phyloP scores from a whole-genome alignment of 2,329 filamentous ascomycete genomes.

The Metarhizium brunneum region DNA sequence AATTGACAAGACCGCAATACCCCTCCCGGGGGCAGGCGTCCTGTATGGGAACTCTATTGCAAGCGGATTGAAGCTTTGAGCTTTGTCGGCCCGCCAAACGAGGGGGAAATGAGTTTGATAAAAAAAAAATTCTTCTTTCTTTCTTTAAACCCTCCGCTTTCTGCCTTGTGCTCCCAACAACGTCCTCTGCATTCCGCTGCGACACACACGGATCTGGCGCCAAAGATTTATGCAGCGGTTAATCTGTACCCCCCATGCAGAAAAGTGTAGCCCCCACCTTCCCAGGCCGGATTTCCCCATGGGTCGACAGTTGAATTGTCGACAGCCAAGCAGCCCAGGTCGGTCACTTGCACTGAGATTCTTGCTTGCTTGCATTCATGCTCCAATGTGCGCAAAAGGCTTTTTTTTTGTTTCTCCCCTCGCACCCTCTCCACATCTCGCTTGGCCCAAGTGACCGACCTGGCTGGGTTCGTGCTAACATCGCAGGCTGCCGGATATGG shows the following conservation, averaged over 20 bases:
- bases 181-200: background rate
- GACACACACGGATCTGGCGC: constrained; percentile 1
- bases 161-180: background rate
- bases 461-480: no score
- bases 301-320: background rate
- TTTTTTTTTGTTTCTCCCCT: background rate
- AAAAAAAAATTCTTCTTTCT: background rate
- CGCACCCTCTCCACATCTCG: background rate
- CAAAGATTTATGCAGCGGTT: constrained; percentile 1
- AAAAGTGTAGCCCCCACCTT: constrained; percentile 1
- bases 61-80: background rate
- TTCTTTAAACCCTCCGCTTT: background rate
- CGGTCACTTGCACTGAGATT: no score
- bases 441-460: background rate
- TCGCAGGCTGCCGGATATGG: no score
- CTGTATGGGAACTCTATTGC: background rate
- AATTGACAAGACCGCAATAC: background rate
- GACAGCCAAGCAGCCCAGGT: no score
- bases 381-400: no score
- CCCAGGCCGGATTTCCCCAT: background rate
- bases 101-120: background rate
- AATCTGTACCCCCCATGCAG: constrained; percentile 1
- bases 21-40: background rate
- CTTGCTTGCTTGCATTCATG: no score
- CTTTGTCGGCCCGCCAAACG: background rate